Conservation (phyloP, 441 rosid genomes). For the Pelargonium cotyledonis region DNA sequence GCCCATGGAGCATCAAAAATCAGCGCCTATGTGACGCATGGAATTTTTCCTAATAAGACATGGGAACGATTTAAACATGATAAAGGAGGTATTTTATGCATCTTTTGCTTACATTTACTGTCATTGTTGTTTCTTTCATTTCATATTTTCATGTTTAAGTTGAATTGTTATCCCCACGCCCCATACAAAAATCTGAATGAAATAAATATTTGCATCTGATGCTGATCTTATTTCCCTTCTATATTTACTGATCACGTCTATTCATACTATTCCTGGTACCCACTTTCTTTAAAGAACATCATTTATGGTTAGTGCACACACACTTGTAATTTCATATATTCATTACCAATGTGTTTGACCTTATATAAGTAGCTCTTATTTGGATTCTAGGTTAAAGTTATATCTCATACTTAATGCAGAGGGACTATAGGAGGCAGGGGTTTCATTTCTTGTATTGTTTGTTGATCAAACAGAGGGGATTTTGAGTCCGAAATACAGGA, state of each 20-base stretch:
- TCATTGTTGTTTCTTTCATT: neutral
- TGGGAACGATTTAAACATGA: slow-evolving; percentile 83
- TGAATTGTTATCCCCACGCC: neutral
- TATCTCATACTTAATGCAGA: neutral
- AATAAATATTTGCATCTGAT: neutral
- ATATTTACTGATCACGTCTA: neutral
- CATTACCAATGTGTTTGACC: neutral
- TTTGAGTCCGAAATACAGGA: neutral
- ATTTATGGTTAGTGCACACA: neutral
- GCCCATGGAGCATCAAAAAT: slow-evolving; percentile 85
- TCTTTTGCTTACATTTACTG: slow-evolving; percentile 1
- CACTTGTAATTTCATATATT: neutral
- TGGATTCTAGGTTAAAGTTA: neutral
- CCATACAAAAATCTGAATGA: neutral
- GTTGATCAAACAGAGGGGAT: neutral
- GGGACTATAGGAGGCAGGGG: neutral
- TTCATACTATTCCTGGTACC: neutral
- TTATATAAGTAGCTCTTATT: neutral
- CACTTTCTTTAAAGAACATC: no score
- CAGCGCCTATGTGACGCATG: slow-evolving; percentile 96
- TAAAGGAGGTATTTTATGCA: slow-evolving; percentile 55
- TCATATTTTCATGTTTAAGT: neutral
- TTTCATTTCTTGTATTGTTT: neutral
- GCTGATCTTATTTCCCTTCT: neutral
- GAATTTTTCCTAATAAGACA: slow-evolving; percentile 80